These are phyloP conservation scores for Alternaria postmessia DNA, from an alignment of 2,329 filamentous ascomycete genomes.

Conservation along the genomic window DNA sequence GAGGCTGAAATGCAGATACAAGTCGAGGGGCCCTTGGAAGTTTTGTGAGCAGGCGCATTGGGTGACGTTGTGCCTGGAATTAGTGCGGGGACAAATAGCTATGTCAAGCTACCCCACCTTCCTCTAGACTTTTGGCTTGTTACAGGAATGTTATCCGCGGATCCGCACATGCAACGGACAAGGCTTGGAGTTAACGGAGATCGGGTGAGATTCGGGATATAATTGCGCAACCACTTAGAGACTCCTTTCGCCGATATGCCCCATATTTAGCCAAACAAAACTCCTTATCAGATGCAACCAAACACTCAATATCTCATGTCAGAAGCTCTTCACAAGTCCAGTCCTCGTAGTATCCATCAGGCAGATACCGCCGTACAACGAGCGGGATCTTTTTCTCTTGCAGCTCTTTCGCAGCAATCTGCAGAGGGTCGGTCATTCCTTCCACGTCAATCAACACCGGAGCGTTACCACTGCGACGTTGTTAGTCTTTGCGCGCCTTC, in stretches of 20 bases:
- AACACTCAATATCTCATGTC: slow-evolving; percentile 29
- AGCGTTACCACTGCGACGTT: slow-evolving; percentile 81
- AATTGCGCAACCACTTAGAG: slow-evolving; percentile 33
- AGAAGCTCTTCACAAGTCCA: slow-evolving; percentile 98
- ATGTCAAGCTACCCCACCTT: slow-evolving; percentile 42
- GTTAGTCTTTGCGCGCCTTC: slow-evolving; percentile 22
- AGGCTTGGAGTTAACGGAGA: slow-evolving; percentile 34
- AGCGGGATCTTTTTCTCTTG: slow-evolving; percentile 98
- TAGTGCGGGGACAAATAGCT: slow-evolving; percentile 42
- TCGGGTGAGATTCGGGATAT: slow-evolving; percentile 49
- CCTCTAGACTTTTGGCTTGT: slow-evolving; percentile 36
- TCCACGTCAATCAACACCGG: slow-evolving; percentile 96
- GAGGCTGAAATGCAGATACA: slow-evolving; percentile 19
- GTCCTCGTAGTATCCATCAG: slow-evolving; percentile 98
- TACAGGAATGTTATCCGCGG: slow-evolving; percentile 42
- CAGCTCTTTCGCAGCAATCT: slow-evolving; percentile 97
- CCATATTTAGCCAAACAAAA: slow-evolving; percentile 40
- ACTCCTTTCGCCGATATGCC: slow-evolving; percentile 47
- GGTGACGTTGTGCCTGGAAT: slow-evolving; percentile 43
- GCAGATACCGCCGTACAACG: slow-evolving; percentile 92
- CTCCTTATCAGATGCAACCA: slow-evolving; percentile 47
- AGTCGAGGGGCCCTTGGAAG: slow-evolving; percentile 27
- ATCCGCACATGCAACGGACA: slow-evolving; percentile 39
- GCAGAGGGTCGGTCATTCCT: slow-evolving; percentile 95
- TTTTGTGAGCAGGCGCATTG: slow-evolving; percentile 33